Evolutionary conservation across 306 rosid genomes (phyloP).

Genomic region (Spatholobus suberectus): DNA sequence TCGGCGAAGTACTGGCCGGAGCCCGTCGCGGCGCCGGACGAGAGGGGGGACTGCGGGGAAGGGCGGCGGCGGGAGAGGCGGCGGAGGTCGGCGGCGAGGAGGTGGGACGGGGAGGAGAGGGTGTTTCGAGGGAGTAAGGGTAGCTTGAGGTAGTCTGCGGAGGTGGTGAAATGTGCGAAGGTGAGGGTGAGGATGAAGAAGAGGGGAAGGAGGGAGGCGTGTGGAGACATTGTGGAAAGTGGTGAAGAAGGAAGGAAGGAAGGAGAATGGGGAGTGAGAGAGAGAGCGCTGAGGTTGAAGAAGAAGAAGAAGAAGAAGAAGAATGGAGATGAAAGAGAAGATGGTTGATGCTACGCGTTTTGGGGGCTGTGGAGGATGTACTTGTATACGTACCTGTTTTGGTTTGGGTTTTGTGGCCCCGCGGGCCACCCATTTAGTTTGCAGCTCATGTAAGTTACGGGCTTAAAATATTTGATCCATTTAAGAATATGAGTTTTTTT

Average conservation of each 20-base stretch:
- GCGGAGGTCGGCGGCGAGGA: constrained; percentile 59
- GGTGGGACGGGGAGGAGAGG: constrained; percentile 48
- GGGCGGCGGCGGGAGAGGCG: constrained; percentile 53
- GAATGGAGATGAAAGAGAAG: neutral
- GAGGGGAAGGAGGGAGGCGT: neutral
- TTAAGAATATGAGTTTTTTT: too few species aligned
- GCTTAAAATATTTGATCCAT: too few species aligned
- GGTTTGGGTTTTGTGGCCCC: too few species aligned
- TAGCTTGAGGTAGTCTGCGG: constrained; percentile 48
- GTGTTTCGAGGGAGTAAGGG: constrained; percentile 57
- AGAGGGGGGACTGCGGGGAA: constrained; percentile 48
- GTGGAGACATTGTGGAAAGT: constrained; percentile 48
- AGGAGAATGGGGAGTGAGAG: neutral
- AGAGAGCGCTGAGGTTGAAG: neutral
- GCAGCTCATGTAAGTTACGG: too few species aligned
- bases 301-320: neutral
- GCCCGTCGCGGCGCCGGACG: constrained; percentile 76
- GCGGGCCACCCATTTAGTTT: too few species aligned
- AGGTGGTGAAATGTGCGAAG: constrained; percentile 22
- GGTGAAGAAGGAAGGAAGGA: too few species aligned
- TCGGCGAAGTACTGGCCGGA: constrained; percentile 80
- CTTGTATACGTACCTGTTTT: constrained; percentile 4
- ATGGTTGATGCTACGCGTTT: constrained; percentile 10
- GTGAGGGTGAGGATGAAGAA: constrained; percentile 20
- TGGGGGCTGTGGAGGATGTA: neutral